Base-by-base conservation (phyloP, 1,284 basidiomycete species). In the Psilocybe mexicana region DNA sequence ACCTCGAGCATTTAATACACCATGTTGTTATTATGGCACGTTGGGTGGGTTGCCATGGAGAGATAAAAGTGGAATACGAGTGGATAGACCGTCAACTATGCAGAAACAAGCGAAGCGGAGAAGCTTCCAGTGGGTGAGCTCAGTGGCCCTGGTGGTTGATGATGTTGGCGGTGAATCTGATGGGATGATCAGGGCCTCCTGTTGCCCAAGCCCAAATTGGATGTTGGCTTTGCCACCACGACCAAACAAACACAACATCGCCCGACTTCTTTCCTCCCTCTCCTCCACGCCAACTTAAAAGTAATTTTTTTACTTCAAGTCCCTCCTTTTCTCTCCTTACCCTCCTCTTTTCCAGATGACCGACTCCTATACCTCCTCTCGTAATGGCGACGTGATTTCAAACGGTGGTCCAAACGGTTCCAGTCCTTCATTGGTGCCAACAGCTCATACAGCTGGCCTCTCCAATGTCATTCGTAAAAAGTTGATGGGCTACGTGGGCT, bases 391-490 rank as follows among this genome's bases (percentile, higher is more conserved):
- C 71, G 73, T 80, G 61, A 79, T 81, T 59, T 77, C 80, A 54
- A 87, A 86, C 66, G 84, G 84, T 65, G 73, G 76, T 62, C 74
- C 78, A 56, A 87, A 86, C 68, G 83, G 80, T 65, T 84, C 86
- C 55, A 84, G 76, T 60, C 81, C 86, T 47, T 86, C 87, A 42
- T 71, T 85, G 45, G 77, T 76, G 53, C 74, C 79, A 57, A 67
- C 74, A 62, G 64, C 67, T 60, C 76, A 76, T 62, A 70, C 72
- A 5, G 62, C 77, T 58, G 77, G 72, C 60, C 44, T 82, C 54
- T 77, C 85, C 57, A 80, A 82, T 65, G 84, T 92, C 74, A 90
- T 94, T 69, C 88, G 90, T 75, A 94, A 93, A 87, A 94, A 94
- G 78, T 82, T 94, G 67, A 92, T 90, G 83, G 93, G 93, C 68